These are phyloP conservation scores for Cladosporium sp. DNA, from an alignment of 2,329 filamentous ascomycete genomes.

Conservation along the genomic window DNA sequence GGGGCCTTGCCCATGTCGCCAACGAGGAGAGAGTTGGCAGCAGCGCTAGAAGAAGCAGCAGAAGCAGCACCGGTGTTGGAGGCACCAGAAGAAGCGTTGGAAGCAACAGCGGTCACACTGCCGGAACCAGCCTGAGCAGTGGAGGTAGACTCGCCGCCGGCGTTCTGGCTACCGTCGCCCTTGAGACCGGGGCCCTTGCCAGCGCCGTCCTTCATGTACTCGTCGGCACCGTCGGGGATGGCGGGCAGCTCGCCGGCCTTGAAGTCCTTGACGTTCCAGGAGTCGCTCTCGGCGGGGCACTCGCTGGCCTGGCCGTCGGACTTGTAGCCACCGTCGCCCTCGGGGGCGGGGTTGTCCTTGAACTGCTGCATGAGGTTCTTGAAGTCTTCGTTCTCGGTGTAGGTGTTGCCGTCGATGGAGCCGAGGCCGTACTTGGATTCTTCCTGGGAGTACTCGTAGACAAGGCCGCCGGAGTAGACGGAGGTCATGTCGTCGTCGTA, in stretches of 20 bases:
- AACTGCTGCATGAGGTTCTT: conserved; percentile 56
- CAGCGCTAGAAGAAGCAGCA: conserved; percentile 37
- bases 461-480: conserved; percentile 93
- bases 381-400: conserved; percentile 65
- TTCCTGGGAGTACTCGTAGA: conserved; percentile 92
- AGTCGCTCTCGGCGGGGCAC: conserved; percentile 56
- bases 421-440: conserved; percentile 80
- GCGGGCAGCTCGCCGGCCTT: conserved; percentile 55
- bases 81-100: conserved; percentile 29
- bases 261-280: conserved; percentile 58
- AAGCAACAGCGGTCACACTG: conserved; percentile 44
- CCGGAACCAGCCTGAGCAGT: conserved; percentile 56
- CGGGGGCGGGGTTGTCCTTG: conserved; percentile 52
- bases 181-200: conserved; percentile 59
- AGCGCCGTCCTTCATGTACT: conserved; percentile 61
- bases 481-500: conserved; percentile 81
- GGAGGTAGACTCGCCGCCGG: conserved; percentile 53
- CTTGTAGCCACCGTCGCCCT: conserved; percentile 63
- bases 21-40: conserved; percentile 47
- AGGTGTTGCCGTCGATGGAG: conserved; percentile 56
- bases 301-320: conserved; percentile 52
- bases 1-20: conserved; percentile 54
- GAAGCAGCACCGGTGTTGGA: conserved; percentile 39
- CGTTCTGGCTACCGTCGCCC: conserved; percentile 58
- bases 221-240: conserved; percentile 57